These are phyloP conservation scores for Epichloe gansuensis DNA, from an alignment of 2,329 filamentous ascomycete genomes.

Conservation along the genomic window DNA sequence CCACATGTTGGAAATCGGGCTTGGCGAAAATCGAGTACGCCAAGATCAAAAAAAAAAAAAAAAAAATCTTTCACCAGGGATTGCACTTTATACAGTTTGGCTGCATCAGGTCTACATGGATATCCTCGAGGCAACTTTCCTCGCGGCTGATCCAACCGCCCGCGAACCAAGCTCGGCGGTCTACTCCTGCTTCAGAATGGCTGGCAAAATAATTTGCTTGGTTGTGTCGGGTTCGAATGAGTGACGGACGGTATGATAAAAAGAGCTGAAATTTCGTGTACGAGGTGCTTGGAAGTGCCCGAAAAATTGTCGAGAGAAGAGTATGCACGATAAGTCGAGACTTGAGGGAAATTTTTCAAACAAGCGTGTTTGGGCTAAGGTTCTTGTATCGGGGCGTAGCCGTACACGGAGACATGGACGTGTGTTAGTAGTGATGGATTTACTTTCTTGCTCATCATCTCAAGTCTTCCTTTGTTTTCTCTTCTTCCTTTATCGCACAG, in stretches of 20 bases:
- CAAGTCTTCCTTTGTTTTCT: not conserved
- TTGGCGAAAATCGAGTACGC: not conserved
- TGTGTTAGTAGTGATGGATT: constrained; percentile 1
- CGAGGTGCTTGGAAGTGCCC: not conserved
- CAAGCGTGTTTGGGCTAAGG: not conserved
- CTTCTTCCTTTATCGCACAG: not conserved
- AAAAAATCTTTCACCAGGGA: not conserved
- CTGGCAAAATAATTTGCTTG: not conserved
- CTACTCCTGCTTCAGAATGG: not conserved
- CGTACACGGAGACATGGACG: not conserved
- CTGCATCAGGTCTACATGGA: not conserved
- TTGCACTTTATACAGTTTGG: not conserved
- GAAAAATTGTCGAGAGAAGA: not conserved
- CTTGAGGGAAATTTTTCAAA: not conserved
- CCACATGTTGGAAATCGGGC: not conserved
- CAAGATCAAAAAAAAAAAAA: not conserved
- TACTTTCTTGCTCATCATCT: not conserved
- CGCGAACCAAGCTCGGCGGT: not conserved
- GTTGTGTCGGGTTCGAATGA: not conserved
- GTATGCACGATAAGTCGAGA: not conserved
- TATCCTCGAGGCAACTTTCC: not conserved
- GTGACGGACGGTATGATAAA: not conserved
- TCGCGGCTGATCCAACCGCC: not conserved
- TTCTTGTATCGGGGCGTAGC: not conserved
- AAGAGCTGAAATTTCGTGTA: not conserved